Percentiles rank a stretch among this genome's conserved stretches.
phyloP scores from a whole-genome alignment of 495 filamentous ascomycete species.

The Massariosphaeria phaeospora region DNA sequence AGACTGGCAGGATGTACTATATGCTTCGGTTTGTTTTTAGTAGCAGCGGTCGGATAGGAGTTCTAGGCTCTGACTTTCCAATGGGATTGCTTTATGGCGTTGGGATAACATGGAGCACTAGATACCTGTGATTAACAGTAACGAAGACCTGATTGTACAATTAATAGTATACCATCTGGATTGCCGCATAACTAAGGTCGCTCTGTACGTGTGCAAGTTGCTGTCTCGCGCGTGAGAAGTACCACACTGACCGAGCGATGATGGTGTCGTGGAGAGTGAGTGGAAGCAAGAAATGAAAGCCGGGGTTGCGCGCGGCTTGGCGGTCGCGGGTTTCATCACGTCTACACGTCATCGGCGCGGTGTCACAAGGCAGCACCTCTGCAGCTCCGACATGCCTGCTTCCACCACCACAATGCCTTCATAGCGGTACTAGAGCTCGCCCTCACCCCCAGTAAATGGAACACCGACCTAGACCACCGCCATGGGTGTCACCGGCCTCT shows the following conservation, averaged over 20 bases:
- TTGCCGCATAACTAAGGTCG: background rate
- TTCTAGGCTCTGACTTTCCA: background rate
- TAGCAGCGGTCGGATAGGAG: background rate
- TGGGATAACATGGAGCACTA: background rate
- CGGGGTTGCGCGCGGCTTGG: too few species aligned
- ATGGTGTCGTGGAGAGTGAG: too few species aligned
- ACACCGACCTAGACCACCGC: conserved; percentile 9
- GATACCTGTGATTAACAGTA: conserved; percentile 6
- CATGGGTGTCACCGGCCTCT: conserved; percentile 98
- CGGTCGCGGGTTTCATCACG: too few species aligned
- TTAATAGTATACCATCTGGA: background rate
- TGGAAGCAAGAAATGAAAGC: too few species aligned
- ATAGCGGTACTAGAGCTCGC: background rate
- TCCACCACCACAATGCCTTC: background rate
- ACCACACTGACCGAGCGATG: too few species aligned
- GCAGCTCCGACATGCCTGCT: background rate
- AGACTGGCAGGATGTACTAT: background rate
- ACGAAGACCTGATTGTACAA: background rate
- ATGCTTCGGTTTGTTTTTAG: background rate
- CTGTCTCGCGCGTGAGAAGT: too few species aligned
- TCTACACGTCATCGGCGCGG: conserved; percentile 21
- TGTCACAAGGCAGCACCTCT: conserved; percentile 29
- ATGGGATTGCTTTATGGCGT: background rate
- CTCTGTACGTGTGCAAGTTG: background rate
- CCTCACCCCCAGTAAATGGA: conserved; percentile 10